Base-by-base conservation (phyloP, 495 filamentous ascomycete species). In the Trypethelium eluteriae region DNA sequence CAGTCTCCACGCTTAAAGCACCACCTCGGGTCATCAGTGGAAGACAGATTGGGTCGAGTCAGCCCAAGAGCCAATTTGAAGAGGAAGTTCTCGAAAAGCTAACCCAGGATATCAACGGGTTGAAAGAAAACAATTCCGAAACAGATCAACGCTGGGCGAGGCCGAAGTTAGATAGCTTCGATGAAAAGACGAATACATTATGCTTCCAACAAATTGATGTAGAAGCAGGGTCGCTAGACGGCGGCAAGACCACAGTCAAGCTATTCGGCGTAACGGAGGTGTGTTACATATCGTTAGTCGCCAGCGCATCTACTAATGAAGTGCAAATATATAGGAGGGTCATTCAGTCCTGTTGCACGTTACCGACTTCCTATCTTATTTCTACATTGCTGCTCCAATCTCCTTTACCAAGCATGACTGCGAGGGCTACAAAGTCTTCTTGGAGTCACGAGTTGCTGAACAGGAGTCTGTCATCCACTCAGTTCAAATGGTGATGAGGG, bases 181-280 rank as follows among this genome's bases (percentile, higher is more conserved):
- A 93, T 67, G 83, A 87, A n/a, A 70, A 79, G 38, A 88, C 76
- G 57, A 84, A 94, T 53, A 89, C 78, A 67, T 81, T 99, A 11
- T 86, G 83, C 72, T 98, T 98, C 76, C 94, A 98, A 76, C 90
- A 95, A 74, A 98, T 99, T 74, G 94, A 99, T 70, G 88, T 86
- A 3, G 93, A 98, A 71, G 93, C 98, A 76, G 93, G 94, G 25
- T 86, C 83, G 2, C 70, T 96, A 5, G 71, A 82, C 75, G 86
- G 87, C 67, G 90, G 89, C 18, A 86, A 83, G 71, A 80, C 89
- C 1, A 85, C 89, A 0, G 82, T 98, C 67, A 91, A 91, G 76
- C 83, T 99, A 14, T 99, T 97, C 76, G 94, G 94, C 71, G 91
- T 97, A n/a, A 97, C 93, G n/a, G 90, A 94, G 82, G 88, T 88